Conservation (phyloP, 2,329 filamentous ascomycete genomes). For the Volutella citrinella region DNA sequence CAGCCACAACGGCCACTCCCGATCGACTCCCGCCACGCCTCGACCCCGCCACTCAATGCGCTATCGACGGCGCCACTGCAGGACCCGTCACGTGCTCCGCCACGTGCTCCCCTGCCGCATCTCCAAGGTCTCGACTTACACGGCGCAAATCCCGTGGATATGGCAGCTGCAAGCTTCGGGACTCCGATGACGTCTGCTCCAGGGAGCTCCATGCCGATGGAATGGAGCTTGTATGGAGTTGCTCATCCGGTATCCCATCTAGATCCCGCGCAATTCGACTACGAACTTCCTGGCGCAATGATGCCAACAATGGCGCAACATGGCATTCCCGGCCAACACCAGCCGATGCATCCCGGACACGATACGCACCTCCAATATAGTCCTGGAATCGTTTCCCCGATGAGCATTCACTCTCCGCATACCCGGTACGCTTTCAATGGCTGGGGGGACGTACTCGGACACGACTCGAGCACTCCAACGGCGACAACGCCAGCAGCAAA, state of each 20-base stretch:
- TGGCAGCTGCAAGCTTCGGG: constrained; percentile 13
- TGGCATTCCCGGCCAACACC: constrained; percentile 12
- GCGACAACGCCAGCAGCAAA: constrained; percentile 20
- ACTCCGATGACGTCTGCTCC: constrained; percentile 14
- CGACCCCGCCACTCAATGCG: background rate
- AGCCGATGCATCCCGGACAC: constrained; percentile 10
- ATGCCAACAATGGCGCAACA: constrained; percentile 13
- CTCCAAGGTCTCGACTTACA: constrained; percentile 12
- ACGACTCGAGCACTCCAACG: constrained; percentile 22
- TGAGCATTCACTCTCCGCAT: constrained; percentile 20
- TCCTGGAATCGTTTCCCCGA: constrained; percentile 20
- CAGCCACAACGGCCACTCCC: constrained; percentile 21
- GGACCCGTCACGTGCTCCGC: constrained; percentile 19
- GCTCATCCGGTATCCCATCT: constrained; percentile 14
- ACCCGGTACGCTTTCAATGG: constrained; percentile 5
- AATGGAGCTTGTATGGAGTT: constrained; percentile 21
- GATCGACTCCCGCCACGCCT: constrained; percentile 15
- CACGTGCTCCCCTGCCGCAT: constrained; percentile 16
- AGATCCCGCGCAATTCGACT: constrained; percentile 19
- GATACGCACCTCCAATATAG: constrained; percentile 18
- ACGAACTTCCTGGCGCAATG: constrained; percentile 19
- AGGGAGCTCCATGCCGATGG: constrained; percentile 14
- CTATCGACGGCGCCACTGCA: constrained; percentile 3
- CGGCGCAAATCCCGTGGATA: constrained; percentile 11
- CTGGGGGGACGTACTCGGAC: constrained; percentile 21